Percentiles rank a stretch among this genome's conserved stretches.
Evolutionary conservation across 345 rosid genomes (phyloP).

Genomic region (Rhodamnia argentea): DNA sequence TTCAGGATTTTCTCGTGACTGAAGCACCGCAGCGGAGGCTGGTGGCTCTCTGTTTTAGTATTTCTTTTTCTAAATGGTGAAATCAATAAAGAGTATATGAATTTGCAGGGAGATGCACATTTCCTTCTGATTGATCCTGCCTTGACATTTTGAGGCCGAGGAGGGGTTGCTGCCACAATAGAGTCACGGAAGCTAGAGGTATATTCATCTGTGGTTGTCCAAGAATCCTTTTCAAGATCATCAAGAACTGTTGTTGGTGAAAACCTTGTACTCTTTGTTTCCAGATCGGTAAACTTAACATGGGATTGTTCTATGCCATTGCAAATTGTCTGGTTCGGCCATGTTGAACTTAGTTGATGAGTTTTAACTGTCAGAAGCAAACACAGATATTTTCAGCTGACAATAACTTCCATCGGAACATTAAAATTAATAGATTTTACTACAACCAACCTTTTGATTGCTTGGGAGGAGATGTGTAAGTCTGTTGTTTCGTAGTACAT

Average conservation of each 20-base stretch:
- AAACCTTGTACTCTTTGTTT: constrained; percentile 16
- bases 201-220: constrained; percentile 43
- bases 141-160: constrained; percentile 18
- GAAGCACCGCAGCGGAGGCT: constrained; percentile 58
- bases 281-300: background rate
- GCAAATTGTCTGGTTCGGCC: constrained; percentile 3
- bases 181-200: constrained; percentile 39
- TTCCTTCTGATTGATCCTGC: constrained; percentile 10
- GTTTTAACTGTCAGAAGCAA: constrained; percentile 7
- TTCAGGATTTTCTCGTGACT: constrained; percentile 57
- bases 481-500: constrained; percentile 12
- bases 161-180: constrained; percentile 29
- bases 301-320: constrained; percentile 5
- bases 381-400: background rate
- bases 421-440: background rate
- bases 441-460: constrained; percentile 27
- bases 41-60: constrained; percentile 20
- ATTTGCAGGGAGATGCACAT: constrained; percentile 31
- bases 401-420: background rate
- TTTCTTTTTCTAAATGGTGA: constrained; percentile 48
- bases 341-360: constrained; percentile 13
- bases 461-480: constrained; percentile 13
- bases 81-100: constrained; percentile 39
- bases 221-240: constrained; percentile 43
- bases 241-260: constrained; percentile 55